These are phyloP conservation scores for Erysimum cheiri DNA, from an alignment of 441 rosid species.

Conservation along the genomic window DNA sequence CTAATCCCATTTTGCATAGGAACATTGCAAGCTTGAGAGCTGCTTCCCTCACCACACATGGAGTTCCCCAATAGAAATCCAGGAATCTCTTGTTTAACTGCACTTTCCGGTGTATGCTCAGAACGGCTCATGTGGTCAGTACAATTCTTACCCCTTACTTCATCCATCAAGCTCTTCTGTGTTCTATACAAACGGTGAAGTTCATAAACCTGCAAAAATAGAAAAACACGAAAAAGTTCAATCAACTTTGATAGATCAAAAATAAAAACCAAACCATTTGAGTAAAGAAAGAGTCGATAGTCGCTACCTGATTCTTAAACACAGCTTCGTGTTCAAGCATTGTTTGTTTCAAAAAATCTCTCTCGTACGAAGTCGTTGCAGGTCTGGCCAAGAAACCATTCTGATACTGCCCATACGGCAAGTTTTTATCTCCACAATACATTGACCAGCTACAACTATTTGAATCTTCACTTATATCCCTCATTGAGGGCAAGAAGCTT, in stretches of 20 bases:
- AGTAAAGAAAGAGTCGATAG: too few relatives aligned
- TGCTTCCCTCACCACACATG: conserved; percentile 59
- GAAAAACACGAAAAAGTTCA: neutral
- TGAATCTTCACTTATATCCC: conserved; percentile 77
- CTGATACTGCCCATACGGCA: conserved; percentile 54
- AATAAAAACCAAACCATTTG: neutral
- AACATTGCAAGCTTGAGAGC: conserved; percentile 55
- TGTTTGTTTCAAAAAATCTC: conserved; percentile 64
- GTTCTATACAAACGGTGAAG: conserved; percentile 85
- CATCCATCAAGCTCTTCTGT: conserved; percentile 84
- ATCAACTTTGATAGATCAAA: neutral
- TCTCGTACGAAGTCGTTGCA: conserved; percentile 55
- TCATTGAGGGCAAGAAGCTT: conserved; percentile 67
- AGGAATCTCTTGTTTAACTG: conserved; percentile 57
- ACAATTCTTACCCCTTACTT: conserved; percentile 59
- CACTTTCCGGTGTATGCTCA: conserved; percentile 62
- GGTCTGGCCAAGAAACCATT: conserved; percentile 54
- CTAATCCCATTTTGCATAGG: conserved; percentile 57
- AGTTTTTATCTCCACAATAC: conserved; percentile 51
- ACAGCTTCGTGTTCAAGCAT: conserved; percentile 87
- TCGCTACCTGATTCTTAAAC: conserved; percentile 82
- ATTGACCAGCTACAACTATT: conserved; percentile 66
- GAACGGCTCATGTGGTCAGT: conserved; percentile 41
- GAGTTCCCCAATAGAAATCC: conserved; percentile 57
- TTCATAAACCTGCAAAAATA: conserved; percentile 60